Evolutionary conservation across 306 rosid species (phyloP).

Genomic region (Cicer judaicum): DNA sequence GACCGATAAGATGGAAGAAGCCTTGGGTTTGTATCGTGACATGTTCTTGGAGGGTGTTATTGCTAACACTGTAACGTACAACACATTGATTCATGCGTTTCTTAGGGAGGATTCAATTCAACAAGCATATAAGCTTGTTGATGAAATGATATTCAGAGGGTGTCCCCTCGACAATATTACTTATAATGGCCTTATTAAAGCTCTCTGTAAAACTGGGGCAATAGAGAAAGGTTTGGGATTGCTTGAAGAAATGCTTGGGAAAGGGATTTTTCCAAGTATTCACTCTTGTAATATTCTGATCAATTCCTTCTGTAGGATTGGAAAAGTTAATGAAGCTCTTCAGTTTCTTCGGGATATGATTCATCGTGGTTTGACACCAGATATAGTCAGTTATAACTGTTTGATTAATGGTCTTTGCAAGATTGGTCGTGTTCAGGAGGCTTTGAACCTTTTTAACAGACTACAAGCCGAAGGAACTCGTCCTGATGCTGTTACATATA

Average conservation of each 20-base stretch:
- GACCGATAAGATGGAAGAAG: slow-evolving; percentile 67
- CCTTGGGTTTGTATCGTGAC: slow-evolving; percentile 69
- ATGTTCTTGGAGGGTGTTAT: slow-evolving; percentile 82
- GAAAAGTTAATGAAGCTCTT: slow-evolving; percentile 72
- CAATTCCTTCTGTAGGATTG: slow-evolving; percentile 71
- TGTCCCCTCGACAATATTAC: slow-evolving; percentile 81
- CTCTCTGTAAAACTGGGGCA: slow-evolving; percentile 74
- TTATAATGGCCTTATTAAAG: slow-evolving; percentile 80
- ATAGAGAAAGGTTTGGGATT: slow-evolving; percentile 71
- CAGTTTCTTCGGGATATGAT: slow-evolving; percentile 77
- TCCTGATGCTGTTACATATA: slow-evolving; percentile 81
- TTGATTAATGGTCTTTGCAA: slow-evolving; percentile 87
- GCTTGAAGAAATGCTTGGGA: slow-evolving; percentile 80
- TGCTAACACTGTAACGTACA: slow-evolving; percentile 88
- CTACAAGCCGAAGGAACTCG: slow-evolving; percentile 69
- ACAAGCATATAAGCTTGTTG: slow-evolving; percentile 74
- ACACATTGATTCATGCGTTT: slow-evolving; percentile 77
- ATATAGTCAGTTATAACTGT: slow-evolving; percentile 85
- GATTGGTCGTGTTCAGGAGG: slow-evolving; percentile 64
- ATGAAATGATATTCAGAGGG: slow-evolving; percentile 82
- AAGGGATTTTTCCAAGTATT: slow-evolving; percentile 59
- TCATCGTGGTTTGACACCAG: slow-evolving; percentile 72
- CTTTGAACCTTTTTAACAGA: slow-evolving; percentile 70
- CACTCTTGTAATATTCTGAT: slow-evolving; percentile 80
- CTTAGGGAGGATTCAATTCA: slow-evolving; percentile 62